Evolutionary conservation across 495 filamentous ascomycete species (phyloP).

Genomic region (Neurospora intermedia): DNA sequence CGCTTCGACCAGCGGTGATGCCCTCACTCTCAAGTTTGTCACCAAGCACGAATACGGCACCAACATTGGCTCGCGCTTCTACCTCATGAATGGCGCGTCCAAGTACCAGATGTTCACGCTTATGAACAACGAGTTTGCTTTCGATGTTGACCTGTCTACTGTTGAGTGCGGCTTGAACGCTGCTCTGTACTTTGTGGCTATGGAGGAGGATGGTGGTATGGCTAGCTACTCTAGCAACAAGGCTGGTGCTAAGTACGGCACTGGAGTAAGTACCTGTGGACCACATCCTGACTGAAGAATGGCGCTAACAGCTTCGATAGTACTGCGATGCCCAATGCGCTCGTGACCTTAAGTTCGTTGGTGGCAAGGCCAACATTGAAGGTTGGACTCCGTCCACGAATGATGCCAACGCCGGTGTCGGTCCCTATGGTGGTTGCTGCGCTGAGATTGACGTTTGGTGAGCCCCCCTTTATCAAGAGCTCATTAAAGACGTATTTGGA

Average conservation of each 20-base stretch:
- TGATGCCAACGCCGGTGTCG: slow-evolving; percentile 43
- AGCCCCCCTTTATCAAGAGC: background rate
- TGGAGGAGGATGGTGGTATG: slow-evolving; percentile 47
- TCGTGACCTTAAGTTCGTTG: slow-evolving; percentile 42
- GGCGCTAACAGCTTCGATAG: slow-evolving; percentile 5
- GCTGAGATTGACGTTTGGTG: slow-evolving; percentile 60
- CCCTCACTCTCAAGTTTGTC: slow-evolving; percentile 45
- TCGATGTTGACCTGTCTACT: slow-evolving; percentile 48
- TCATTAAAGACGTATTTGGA: too few species aligned
- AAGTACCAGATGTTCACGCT: slow-evolving; percentile 51
- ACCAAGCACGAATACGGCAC: slow-evolving; percentile 44
- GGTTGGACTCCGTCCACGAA: slow-evolving; percentile 31
- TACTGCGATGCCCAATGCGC: slow-evolving; percentile 53
- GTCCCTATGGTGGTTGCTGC: slow-evolving; percentile 48
- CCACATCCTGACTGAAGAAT: background rate
- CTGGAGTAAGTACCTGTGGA: slow-evolving; percentile 22
- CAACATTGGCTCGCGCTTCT: slow-evolving; percentile 46
- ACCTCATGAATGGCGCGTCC: slow-evolving; percentile 42
- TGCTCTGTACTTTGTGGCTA: slow-evolving; percentile 49
- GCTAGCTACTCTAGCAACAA: slow-evolving; percentile 39
- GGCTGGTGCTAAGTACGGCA: slow-evolving; percentile 51
- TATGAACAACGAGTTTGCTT: slow-evolving; percentile 47
- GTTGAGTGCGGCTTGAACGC: slow-evolving; percentile 44
- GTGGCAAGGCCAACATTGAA: slow-evolving; percentile 48
- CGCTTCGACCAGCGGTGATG: slow-evolving; percentile 34